Percentiles rank a stretch among this genome's conserved stretches.
These are phyloP conservation scores for Diplogelasinospora grovesii DNA, from an alignment of 495 filamentous ascomycete species.

Conservation along the genomic window DNA sequence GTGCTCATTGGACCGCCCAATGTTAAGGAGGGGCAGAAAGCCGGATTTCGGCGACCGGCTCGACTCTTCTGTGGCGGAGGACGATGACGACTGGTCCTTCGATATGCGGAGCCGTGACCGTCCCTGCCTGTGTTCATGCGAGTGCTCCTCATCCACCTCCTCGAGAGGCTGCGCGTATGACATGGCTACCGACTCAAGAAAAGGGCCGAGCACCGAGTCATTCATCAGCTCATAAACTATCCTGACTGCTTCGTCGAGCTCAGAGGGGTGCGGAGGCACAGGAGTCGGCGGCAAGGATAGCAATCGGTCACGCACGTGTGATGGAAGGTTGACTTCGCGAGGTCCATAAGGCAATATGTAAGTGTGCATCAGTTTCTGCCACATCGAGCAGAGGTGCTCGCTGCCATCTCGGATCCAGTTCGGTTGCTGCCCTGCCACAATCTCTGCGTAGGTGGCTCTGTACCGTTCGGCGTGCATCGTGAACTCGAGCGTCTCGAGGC, in stretches of 20 bases:
- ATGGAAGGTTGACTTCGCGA: conserved; percentile 88
- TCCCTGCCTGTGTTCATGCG: conserved; percentile 29
- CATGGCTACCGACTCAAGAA: conserved; percentile 59
- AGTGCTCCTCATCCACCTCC: conserved; percentile 23
- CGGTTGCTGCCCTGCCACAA: conserved; percentile 31
- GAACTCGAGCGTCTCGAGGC: conserved; percentile 94
- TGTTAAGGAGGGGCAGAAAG: conserved; percentile 39
- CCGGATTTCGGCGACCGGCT: conserved; percentile 36
- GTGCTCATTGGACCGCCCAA: conserved; percentile 28
- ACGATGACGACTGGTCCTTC: conserved; percentile 19
- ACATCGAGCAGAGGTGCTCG: conserved; percentile 68
- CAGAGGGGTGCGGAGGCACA: conserved; percentile 68
- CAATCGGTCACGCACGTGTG: conserved; percentile 73
- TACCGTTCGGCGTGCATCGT: conserved; percentile 95
- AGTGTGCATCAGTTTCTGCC: conserved; percentile 60
- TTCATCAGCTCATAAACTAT: conserved; percentile 96
- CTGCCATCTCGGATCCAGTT: conserved; percentile 40
- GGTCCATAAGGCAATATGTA: conserved; percentile 75
- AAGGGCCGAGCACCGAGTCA: conserved; percentile 82
- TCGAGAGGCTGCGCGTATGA: conserved; percentile 29
- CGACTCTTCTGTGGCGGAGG: conserved; percentile 25
- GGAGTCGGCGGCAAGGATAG: conserved; percentile 54
- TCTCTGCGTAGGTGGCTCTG: conserved; percentile 59
- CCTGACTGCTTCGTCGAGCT: conserved; percentile 79
- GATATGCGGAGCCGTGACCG: conserved; percentile 34